These are phyloP conservation scores for Ceraceosorus guamensis DNA, from an alignment of 1,284 basidiomycete genomes.

Conservation along the genomic window DNA sequence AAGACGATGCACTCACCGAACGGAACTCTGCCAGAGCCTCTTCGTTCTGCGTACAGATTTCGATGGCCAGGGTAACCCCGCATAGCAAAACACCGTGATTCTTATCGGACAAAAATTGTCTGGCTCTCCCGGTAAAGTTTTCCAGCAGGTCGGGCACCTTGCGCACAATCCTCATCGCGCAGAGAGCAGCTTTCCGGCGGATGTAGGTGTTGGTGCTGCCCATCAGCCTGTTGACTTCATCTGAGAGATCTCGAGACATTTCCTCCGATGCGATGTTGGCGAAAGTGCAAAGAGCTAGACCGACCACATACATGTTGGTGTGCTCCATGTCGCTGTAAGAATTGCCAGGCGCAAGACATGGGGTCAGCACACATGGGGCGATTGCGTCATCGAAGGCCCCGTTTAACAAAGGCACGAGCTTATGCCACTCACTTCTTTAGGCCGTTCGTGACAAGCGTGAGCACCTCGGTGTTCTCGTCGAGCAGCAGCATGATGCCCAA, in stretches of 20 bases:
- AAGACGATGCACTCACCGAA: slow-evolving; percentile 56
- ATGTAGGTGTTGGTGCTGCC: slow-evolving; percentile 98
- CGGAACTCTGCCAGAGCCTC: slow-evolving; percentile 75
- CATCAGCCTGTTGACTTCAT: slow-evolving; percentile 90
- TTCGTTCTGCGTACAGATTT: slow-evolving; percentile 80
- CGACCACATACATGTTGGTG: slow-evolving; percentile 97
- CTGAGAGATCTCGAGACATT: slow-evolving; percentile 45
- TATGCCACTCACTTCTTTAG: slow-evolving; percentile 76
- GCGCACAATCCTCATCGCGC: slow-evolving; percentile 90
- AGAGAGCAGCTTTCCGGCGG: slow-evolving; percentile 95
- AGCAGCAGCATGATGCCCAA: slow-evolving; percentile 94
- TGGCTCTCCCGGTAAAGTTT: slow-evolving; percentile 82
- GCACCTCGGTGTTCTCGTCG: slow-evolving; percentile 95
- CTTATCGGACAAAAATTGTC: slow-evolving; percentile 83
- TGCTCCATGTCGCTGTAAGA: slow-evolving; percentile 92
- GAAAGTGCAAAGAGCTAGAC: slow-evolving; percentile 93
- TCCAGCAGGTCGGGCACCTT: slow-evolving; percentile 94
- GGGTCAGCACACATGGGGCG: slow-evolving; percentile 10
- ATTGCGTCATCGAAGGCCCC: slow-evolving; percentile 3
- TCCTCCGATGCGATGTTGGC: slow-evolving; percentile 93
- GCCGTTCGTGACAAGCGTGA: slow-evolving; percentile 95
- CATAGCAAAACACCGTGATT: slow-evolving; percentile 95
- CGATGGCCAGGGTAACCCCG: slow-evolving; percentile 85
- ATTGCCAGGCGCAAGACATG: neutral
- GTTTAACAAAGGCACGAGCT: neutral